Conservation (phyloP, 306 rosid species). For the Lathyrus sativus region DNA sequence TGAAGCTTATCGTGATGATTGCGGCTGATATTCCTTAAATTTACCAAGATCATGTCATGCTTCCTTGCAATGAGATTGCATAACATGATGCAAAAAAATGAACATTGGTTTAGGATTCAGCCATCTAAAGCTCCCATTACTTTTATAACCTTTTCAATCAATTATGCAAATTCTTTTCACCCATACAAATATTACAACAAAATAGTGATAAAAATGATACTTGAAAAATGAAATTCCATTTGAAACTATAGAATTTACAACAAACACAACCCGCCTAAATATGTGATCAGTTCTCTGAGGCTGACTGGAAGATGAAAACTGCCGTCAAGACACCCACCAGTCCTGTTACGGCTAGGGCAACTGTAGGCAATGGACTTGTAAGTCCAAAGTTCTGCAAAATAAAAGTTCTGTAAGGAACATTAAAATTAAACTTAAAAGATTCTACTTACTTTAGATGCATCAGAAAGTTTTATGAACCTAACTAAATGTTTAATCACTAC, state of each 20-base stretch:
- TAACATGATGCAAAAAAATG: conserved; percentile 1
- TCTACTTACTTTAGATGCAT: conserved; percentile 18
- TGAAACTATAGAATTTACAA: conserved; percentile 38
- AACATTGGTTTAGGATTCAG: neutral
- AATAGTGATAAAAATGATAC: conserved; percentile 36
- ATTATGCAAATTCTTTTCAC: conserved; percentile 33
- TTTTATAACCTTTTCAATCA: conserved; percentile 24
- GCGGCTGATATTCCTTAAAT: conserved; percentile 9
- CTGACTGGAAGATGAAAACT: conserved; percentile 90
- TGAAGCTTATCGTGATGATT: no score
- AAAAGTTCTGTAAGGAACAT: conserved; percentile 15
- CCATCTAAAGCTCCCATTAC: conserved; percentile 33
- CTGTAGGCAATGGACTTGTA: conserved; percentile 68
- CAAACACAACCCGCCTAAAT: conserved; percentile 6
- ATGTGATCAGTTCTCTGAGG: conserved; percentile 57
- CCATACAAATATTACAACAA: conserved; percentile 35
- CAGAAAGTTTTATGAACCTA: neutral
- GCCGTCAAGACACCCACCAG: conserved; percentile 85
- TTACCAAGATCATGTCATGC: conserved; percentile 33
- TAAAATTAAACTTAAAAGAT: neutral
- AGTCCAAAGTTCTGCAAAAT: conserved; percentile 87
- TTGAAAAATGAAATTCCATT: conserved; percentile 13
- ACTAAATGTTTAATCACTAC: neutral
- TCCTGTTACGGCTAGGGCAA: conserved; percentile 82
- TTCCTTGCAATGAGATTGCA: neutral